Evolutionary conservation across 225 moss, liverwort and hornwort genomes (phyloP).

Genomic region (Pseudisothecium myosuroides): DNA sequence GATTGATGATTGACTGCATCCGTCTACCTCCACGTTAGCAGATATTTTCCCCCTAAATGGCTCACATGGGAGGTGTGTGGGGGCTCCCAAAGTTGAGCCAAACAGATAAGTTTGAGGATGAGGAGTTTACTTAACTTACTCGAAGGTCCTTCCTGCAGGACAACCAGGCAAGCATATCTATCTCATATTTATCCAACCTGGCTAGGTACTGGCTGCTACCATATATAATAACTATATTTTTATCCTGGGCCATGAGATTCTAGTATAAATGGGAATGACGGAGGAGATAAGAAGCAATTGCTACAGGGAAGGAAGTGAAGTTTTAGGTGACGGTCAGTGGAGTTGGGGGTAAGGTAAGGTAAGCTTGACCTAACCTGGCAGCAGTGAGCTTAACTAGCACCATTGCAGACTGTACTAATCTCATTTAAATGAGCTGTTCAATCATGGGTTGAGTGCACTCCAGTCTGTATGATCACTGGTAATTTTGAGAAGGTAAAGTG

Average conservation of each 20-base stretch:
- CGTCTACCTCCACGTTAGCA: not conserved
- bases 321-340: not conserved
- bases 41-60: not conserved
- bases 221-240: not conserved
- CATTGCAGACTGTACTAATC: not conserved
- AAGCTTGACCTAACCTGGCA: not conserved
- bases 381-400: not conserved
- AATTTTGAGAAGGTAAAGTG: not conserved
- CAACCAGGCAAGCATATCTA: not conserved
- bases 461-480: not conserved
- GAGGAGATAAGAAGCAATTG: not conserved
- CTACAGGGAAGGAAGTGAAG: not conserved
- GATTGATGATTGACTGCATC: not conserved
- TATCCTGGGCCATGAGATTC: not conserved
- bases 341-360: not conserved
- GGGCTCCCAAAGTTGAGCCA: not conserved
- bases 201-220: not conserved
- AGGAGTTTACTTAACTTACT: not conserved
- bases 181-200: not conserved
- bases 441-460: not conserved
- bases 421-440: not conserved
- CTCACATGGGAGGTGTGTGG: not conserved
- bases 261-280: too few relatives aligned
- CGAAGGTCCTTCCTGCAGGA: not conserved
- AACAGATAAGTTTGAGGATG: slow-evolving; percentile 17